phyloP scores from a whole-genome alignment of 2,329 filamentous ascomycete genomes.

The Trichothecium roseum region DNA sequence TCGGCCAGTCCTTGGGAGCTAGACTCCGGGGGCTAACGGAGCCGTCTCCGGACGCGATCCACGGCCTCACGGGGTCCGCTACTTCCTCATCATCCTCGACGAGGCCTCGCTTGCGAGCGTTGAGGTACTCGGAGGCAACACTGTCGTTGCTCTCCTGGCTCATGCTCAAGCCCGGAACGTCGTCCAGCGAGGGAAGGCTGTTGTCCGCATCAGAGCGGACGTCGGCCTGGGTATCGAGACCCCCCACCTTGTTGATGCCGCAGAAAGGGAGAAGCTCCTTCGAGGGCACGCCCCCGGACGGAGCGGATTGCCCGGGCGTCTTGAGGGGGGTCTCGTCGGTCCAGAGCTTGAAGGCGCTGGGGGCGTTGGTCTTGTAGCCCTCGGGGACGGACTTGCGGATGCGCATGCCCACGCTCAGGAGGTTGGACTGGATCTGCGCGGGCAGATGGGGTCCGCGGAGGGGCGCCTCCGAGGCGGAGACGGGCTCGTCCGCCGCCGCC shows the following conservation, averaged over 20 bases:
- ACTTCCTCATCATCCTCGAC: constrained; percentile 28
- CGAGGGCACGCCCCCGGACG: constrained; percentile 11
- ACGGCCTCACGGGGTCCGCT: constrained; percentile 1
- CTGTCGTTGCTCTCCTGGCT: constrained; percentile 44
- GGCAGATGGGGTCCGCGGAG: constrained; percentile 43
- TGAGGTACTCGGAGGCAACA: constrained; percentile 10
- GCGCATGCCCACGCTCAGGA: constrained; percentile 90
- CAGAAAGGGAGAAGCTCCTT: constrained; percentile 71
- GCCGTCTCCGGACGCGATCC: constrained; percentile 19
- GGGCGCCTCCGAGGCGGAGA: constrained; percentile 18
- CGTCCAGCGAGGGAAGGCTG: constrained; percentile 22
- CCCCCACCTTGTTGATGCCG: constrained; percentile 67
- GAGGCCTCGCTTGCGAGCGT: constrained; percentile 37
- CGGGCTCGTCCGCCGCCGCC: constrained; percentile 16
- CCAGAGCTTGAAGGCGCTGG: constrained; percentile 42
- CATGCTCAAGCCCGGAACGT: constrained; percentile 38
- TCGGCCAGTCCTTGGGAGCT: constrained; percentile 24
- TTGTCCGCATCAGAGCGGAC: constrained; percentile 9
- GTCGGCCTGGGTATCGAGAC: constrained; percentile 49
- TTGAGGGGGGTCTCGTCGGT: constrained; percentile 19
- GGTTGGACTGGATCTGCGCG: constrained; percentile 60
- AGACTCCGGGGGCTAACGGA: constrained; percentile 29
- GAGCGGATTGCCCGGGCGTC: constrained; percentile 2
- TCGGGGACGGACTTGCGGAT: constrained; percentile 88
- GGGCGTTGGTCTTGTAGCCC: constrained; percentile 69